phyloP scores from a whole-genome alignment of 108 stramenopile genomes.

The Fragilariopsis cylindrus region DNA sequence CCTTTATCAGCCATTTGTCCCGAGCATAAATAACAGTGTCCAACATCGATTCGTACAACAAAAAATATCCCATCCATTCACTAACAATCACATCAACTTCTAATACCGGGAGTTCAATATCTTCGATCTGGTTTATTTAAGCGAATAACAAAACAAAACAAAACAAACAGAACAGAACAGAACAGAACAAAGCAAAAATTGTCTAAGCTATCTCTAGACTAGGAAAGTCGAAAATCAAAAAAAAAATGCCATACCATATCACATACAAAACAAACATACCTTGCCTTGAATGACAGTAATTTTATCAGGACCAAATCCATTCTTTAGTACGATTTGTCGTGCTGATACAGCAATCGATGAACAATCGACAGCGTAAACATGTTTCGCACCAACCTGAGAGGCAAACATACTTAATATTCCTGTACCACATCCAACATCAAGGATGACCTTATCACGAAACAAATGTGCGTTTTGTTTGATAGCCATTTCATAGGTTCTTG shows the following conservation, averaged over 20 bases:
- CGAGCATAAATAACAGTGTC: constrained; percentile 92
- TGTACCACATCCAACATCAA: constrained; percentile 96
- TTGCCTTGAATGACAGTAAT: constrained; percentile 89
- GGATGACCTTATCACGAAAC: constrained; percentile 85
- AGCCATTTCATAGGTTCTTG: constrained; percentile 85
- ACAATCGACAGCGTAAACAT: constrained; percentile 93
- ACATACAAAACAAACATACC: neutral
- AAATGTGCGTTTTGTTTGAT: constrained; percentile 79
- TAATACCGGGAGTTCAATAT: constrained; percentile 79
- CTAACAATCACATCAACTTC: constrained; percentile 96
- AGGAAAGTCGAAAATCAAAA: neutral
- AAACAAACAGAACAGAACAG: neutral
- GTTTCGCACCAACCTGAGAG: constrained; percentile 90
- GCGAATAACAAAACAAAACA: neutral
- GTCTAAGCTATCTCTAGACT: neutral
- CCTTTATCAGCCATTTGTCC: constrained; percentile 83
- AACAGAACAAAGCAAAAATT: neutral
- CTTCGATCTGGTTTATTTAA: constrained; percentile 59
- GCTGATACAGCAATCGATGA: constrained; percentile 89
- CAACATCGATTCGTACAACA: constrained; percentile 97
- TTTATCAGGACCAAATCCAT: constrained; percentile 75
- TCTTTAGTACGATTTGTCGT: constrained; percentile 68
- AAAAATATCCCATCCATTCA: constrained; percentile 99
- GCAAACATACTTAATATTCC: constrained; percentile 93
- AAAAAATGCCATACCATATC: neutral